Conservation (phyloP, 805 yeast species). For the Starmerella bombi region DNA sequence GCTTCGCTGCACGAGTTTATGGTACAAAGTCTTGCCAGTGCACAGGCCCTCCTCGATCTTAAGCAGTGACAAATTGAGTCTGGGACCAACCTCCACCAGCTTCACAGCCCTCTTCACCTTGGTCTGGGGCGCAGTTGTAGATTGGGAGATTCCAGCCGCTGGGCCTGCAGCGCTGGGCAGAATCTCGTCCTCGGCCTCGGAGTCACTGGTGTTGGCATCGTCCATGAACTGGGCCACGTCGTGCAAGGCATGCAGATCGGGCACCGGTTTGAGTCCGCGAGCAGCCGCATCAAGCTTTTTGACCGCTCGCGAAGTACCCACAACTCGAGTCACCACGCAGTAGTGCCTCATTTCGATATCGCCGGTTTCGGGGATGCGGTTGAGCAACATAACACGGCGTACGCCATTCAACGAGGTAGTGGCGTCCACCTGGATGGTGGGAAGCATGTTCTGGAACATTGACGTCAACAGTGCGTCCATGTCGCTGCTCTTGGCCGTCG, state of each 20-base stretch:
- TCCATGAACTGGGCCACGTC: conserved; percentile 80
- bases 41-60: conserved; percentile 92
- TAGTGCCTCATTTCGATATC: conserved; percentile 79
- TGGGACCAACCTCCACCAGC: conserved; percentile 85
- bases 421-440: conserved; percentile 75
- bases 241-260: conserved; percentile 49
- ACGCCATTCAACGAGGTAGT: conserved; percentile 59
- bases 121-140: conserved; percentile 18
- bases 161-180: conserved; percentile 32
- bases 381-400: conserved; percentile 71
- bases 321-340: conserved; percentile 71
- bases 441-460: conserved; percentile 89
- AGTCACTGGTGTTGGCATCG: conserved; percentile 74
- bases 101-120: conserved; percentile 70
- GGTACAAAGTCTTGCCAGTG: conserved; percentile 77
- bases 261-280: conserved; percentile 49
- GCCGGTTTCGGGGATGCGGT: conserved; percentile 57
- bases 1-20: conserved; percentile 53
- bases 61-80: conserved; percentile 57
- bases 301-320: conserved; percentile 53
- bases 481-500: conserved; percentile 45
- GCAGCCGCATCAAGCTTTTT: conserved; percentile 56
- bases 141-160: conserved; percentile 28
- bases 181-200: conserved; percentile 87
- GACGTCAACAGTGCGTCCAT: conserved; percentile 76